Evolutionary conservation across 2,329 filamentous ascomycete genomes (phyloP).

Genomic region (Stemphylium vesicarium): DNA sequence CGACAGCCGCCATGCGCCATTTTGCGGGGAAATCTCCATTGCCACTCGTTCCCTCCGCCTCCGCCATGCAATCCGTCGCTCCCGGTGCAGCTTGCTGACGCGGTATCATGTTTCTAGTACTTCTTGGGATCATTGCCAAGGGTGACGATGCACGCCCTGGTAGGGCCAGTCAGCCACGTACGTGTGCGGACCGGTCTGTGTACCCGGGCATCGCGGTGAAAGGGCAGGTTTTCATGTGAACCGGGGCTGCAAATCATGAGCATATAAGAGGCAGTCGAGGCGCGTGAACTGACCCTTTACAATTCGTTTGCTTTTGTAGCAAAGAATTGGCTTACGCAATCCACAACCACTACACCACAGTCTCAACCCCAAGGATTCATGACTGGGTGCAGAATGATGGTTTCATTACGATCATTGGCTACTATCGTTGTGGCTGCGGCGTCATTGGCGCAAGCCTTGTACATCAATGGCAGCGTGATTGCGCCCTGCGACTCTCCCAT

Average conservation of each 20-base stretch:
- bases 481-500: constrained; percentile 71
- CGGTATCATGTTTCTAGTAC: constrained; percentile 2
- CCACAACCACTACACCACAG: too few species aligned
- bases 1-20: constrained; percentile 18
- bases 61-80: constrained; percentile 4
- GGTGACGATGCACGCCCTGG: constrained; percentile 7
- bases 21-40: constrained; percentile 23
- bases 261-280: constrained; percentile 9
- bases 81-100: constrained; percentile 4
- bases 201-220: constrained; percentile 4
- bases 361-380: too few species aligned
- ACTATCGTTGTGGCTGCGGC: constrained; percentile 22
- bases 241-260: not conserved
- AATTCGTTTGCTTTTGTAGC: constrained; percentile 5
- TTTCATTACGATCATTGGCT: constrained; percentile 19
- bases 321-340: constrained; percentile 1
- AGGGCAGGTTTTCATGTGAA: constrained; percentile 24
- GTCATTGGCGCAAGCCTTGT: constrained; percentile 55
- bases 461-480: constrained; percentile 65
- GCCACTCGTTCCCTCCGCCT: constrained; percentile 3
- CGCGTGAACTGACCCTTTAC: not conserved
- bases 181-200: constrained; percentile 17
- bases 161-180: constrained; percentile 25
- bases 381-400: constrained; percentile 2
- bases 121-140: constrained; percentile 8